Conservation (phyloP, 2,329 filamentous ascomycete species). For the Colletotrichum spaethianum region DNA sequence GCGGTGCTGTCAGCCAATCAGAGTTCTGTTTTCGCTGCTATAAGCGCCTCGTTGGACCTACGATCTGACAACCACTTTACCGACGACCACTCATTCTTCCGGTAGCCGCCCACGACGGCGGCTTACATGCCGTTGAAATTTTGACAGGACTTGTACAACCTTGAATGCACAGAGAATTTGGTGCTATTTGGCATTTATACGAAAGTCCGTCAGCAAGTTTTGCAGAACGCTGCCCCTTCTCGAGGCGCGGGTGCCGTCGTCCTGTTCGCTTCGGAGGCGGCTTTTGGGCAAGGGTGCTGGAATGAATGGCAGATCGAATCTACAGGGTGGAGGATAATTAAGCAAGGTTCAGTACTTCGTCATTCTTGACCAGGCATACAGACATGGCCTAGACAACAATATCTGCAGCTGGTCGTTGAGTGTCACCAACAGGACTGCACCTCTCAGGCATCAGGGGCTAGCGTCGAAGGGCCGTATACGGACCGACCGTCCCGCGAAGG, state of each 20-base stretch:
- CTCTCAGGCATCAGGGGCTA: conserved; percentile 6
- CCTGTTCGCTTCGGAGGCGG: not conserved
- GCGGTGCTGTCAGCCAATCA: conserved; percentile 41
- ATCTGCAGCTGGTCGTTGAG: conserved; percentile 37
- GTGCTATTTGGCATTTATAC: not conserved
- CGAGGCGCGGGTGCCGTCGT: not conserved
- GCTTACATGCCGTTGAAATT: conserved; percentile 2
- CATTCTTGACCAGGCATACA: conserved; percentile 11
- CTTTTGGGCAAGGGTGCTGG: conserved; percentile 14
- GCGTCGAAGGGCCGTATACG: conserved; percentile 20
- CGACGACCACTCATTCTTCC: conserved; percentile 31
- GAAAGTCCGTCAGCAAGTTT: not conserved
- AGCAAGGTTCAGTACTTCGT: not conserved
- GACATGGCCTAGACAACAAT: conserved; percentile 35
- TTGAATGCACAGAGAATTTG: not conserved
- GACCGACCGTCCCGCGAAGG: conserved; percentile 35
- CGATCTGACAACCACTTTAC: conserved; percentile 22
- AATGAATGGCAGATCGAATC: not conserved
- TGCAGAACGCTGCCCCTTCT: conserved; percentile 2
- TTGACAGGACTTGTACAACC: not conserved
- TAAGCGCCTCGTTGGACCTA: conserved; percentile 38
- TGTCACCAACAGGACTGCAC: conserved; percentile 38
- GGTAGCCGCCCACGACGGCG: conserved; percentile 35
- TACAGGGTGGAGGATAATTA: not conserved
- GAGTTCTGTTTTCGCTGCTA: conserved; percentile 4